A percentile compares a stretch with the other conserved stretches of the same genome.
phyloP scores from a whole-genome alignment of 2,329 filamentous ascomycete species.

The Cryphonectria parasitica region DNA sequence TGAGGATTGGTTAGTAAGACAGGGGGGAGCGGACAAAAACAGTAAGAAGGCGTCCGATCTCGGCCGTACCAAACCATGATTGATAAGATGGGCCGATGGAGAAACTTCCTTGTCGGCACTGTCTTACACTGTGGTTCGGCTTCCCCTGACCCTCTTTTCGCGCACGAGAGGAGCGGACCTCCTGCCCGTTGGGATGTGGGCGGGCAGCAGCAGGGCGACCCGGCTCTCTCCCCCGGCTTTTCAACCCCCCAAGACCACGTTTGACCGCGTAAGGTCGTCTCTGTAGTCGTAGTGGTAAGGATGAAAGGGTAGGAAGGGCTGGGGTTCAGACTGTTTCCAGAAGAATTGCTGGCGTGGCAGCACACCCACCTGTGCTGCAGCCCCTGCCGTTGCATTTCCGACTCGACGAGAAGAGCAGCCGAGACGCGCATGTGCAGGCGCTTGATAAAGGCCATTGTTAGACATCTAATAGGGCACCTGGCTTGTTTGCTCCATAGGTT shows the following conservation, averaged over 20 bases:
- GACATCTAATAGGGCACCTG: background rate
- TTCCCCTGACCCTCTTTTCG: background rate
- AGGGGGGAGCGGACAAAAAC: background rate
- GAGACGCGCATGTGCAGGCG: background rate
- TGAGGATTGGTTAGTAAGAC: background rate
- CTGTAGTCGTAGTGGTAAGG: background rate
- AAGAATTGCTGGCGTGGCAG: constrained; percentile 1
- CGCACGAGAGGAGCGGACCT: background rate
- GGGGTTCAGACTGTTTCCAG: constrained; percentile 3
- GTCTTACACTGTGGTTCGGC: constrained; percentile 11
- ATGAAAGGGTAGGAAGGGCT: background rate
- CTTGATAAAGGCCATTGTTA: background rate
- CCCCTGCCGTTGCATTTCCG: background rate
- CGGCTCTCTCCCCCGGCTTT: background rate
- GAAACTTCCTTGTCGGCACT: background rate
- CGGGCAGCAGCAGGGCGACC: background rate
- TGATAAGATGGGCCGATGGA: background rate
- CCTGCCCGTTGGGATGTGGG: constrained; percentile 1
- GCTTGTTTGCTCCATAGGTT: no score
- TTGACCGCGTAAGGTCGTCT: background rate
- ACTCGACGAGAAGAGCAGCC: background rate
- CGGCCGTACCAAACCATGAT: background rate
- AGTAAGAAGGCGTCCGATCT: background rate
- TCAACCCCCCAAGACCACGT: background rate
- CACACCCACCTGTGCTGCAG: background rate